Evolutionary conservation across 495 filamentous ascomycete species (phyloP).

Genomic region (Choiromyces venosus): DNA sequence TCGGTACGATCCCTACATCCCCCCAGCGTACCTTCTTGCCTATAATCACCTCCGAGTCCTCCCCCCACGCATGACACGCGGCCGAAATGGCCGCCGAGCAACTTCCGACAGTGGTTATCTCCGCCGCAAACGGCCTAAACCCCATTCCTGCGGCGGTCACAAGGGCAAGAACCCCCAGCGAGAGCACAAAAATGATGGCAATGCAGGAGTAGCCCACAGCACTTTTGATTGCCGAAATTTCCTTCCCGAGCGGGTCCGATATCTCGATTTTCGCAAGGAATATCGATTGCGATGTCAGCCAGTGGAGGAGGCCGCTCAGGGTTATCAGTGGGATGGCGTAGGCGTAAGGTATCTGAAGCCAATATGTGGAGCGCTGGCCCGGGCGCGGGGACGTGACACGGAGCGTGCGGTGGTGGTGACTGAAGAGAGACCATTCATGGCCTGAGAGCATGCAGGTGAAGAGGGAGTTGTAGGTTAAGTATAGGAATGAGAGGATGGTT

Average conservation of each 20-base stretch:
- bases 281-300: slow-evolving; percentile 47
- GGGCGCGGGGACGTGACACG: slow-evolving; percentile 44
- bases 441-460: slow-evolving; percentile 47
- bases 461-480: slow-evolving; percentile 46
- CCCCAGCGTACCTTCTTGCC: background rate
- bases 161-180: background rate
- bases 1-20: background rate
- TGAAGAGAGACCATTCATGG: slow-evolving; percentile 41
- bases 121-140: background rate
- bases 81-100: slow-evolving; percentile 19
- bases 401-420: slow-evolving; percentile 40
- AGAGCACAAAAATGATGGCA: slow-evolving; percentile 5
- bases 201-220: slow-evolving; percentile 12
- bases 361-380: slow-evolving; percentile 45
- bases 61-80: slow-evolving; percentile 7
- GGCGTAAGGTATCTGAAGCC: slow-evolving; percentile 44
- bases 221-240: background rate
- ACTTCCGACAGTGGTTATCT: background rate
- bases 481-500: slow-evolving; percentile 46
- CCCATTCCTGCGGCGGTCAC: background rate
- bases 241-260: slow-evolving; percentile 18
- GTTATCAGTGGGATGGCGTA: slow-evolving; percentile 44
- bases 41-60: background rate
- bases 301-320: slow-evolving; percentile 42
- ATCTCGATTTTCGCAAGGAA: slow-evolving; percentile 42